Base-by-base conservation (phyloP, 176 grass and related monocot species). In the Oryza meridionalis region DNA sequence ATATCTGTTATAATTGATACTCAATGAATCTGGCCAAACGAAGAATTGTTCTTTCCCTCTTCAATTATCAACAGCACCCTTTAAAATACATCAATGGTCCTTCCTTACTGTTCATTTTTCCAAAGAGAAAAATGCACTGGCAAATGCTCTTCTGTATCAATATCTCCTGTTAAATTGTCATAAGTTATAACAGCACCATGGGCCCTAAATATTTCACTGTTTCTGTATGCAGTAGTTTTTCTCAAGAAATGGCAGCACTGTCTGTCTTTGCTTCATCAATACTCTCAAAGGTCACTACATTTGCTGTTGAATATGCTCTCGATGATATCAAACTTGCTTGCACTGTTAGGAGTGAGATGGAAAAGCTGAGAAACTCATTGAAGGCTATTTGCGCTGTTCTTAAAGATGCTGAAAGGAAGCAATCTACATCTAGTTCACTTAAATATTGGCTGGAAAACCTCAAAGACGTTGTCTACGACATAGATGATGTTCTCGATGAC, bases 401-500 rank as follows among this genome's bases (percentile, higher is more conserved):
- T 45, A 72, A 45, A 45, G 40, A 72, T 45, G 69, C 69, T 72
- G 69, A 72, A 72, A 72, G 40, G 4, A 72, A 45, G 32, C 69
- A 72, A 72, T 72, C 38, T 44, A 13, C 69, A 44, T 24, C 69
- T 44, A 22, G 21, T 71, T 13, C 37, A 44, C 38, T 43, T 42
- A 43, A 71, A n/a, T 2, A 43, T 13, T 71, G 69, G 38, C 40
- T 79, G 16, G 77, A 33, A 9, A 79, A 79, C 14, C 25, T 79
- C 9, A 66, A 24, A 31, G 77, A 79, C 21, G 62, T 11, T 19
- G 9, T 79, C 15, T 67, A 79, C 2, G 27, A 80, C 77, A 68
- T 80, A 47, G 77, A 78, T 29, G 77, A 79, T 79, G 62, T 67
- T 13, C 14, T 79, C 7, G 77, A 79, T 21, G 40, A 68, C 0